Percentiles rank a stretch among this genome's conserved stretches.
phyloP scores from a whole-genome alignment of 352 stramenopile genomes.

The Phytophthora crassamura region DNA sequence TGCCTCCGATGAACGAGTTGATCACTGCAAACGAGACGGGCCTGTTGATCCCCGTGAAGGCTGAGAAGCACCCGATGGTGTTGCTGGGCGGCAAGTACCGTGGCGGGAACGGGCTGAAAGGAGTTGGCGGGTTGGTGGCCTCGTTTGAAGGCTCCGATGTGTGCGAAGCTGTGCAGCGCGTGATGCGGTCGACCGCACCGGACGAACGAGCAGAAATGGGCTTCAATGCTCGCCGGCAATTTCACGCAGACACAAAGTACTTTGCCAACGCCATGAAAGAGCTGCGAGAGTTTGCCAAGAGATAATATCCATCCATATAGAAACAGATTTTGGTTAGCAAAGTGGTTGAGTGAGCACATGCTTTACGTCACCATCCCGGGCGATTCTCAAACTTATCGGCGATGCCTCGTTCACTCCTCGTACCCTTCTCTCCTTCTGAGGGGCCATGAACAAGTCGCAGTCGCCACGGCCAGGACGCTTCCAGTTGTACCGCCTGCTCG shows the following conservation, averaged over 20 bases:
- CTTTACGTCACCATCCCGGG: constrained; percentile 21
- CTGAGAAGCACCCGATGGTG: constrained; percentile 30
- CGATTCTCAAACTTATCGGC: constrained; percentile 4
- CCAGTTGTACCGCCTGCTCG: constrained; percentile 22
- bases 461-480: background rate
- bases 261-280: constrained; percentile 52
- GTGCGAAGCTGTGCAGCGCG: constrained; percentile 26
- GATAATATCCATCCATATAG: constrained; percentile 3
- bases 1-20: constrained; percentile 76
- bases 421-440: background rate
- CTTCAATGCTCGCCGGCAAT: constrained; percentile 45
- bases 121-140: constrained; percentile 32
- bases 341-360: background rate
- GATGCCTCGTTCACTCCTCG: constrained; percentile 1
- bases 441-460: constrained; percentile 12
- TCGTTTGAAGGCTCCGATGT: constrained; percentile 31
- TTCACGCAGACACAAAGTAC: constrained; percentile 58
- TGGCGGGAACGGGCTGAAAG: constrained; percentile 27
- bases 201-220: constrained; percentile 40
- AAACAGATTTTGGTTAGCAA: background rate
- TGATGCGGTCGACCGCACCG: constrained; percentile 37
- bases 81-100: constrained; percentile 43
- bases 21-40: constrained; percentile 34
- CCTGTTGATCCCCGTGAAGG: constrained; percentile 21
- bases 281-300: constrained; percentile 34